Conservation (phyloP, 2,329 filamentous ascomycete genomes). For the Waltergamsia citrina region DNA sequence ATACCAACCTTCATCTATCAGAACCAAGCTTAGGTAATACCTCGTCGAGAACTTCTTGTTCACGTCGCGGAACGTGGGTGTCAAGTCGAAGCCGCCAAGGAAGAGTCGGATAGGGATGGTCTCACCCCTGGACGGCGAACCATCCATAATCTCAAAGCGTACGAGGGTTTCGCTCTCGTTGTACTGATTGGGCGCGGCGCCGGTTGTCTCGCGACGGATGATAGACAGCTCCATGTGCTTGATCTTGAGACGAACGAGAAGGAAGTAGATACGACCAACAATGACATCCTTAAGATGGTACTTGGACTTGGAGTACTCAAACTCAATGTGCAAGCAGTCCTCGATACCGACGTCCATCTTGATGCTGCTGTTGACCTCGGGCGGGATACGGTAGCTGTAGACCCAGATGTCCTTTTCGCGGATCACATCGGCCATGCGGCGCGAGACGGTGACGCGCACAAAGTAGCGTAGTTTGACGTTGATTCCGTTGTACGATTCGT, state of each 20-base stretch:
- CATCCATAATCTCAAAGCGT: constrained; percentile 99
- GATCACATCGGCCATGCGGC: constrained; percentile 95
- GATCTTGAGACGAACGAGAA: constrained; percentile 95
- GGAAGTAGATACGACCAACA: constrained; percentile 95
- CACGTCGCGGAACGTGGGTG: constrained; percentile 95
- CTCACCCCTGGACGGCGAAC: constrained; percentile 87
- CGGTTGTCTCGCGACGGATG: constrained; percentile 92
- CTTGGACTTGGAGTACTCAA: constrained; percentile 98
- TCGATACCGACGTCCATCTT: constrained; percentile 99
- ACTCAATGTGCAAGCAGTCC: constrained; percentile 98
- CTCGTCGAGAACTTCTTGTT: constrained; percentile 99
- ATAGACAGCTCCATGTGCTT: constrained; percentile 99
- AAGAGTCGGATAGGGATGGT: constrained; percentile 97
- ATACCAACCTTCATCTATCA: constrained; percentile 82
- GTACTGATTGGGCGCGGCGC: constrained; percentile 95
- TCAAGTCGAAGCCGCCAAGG: constrained; percentile 93
- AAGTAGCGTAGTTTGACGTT: constrained; percentile 99
- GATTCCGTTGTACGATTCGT: constrained; percentile 99
- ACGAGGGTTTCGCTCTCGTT: constrained; percentile 98
- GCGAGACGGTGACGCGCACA: constrained; percentile 89
- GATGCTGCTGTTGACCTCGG: constrained; percentile 96
- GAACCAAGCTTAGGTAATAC: constrained; percentile 92
- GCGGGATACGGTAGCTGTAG: constrained; percentile 95
- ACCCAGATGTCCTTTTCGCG: constrained; percentile 99
- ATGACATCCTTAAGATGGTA: constrained; percentile 99